These are phyloP conservation scores for Chlorella sp. DNA, from an alignment of 139 green algal genomes.

Conservation along the genomic window DNA sequence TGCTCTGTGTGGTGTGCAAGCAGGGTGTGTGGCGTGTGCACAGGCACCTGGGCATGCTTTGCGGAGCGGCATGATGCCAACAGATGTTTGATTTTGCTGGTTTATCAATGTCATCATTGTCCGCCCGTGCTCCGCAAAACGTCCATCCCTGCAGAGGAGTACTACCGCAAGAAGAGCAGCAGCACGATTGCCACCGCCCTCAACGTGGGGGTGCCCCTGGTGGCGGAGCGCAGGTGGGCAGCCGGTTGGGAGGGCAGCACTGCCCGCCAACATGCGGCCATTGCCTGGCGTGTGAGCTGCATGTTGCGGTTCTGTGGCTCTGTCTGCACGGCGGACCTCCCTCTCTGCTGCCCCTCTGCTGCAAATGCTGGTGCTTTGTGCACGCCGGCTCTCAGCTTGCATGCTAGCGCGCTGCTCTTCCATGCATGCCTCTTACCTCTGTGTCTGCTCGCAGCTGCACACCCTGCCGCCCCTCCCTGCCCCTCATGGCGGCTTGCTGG, in stretches of 20 bases:
- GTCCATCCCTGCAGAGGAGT: conserved; percentile 14
- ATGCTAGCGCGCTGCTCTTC: too few relatives aligned
- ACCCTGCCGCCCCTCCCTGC: too few relatives aligned
- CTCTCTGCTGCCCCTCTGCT: not conserved
- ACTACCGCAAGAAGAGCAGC: conserved; percentile 36
- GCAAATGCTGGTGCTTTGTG: not conserved
- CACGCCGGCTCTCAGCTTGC: too few relatives aligned
- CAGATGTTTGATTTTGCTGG: not conserved
- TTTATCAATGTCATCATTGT: too few relatives aligned
- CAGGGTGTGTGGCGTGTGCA: not conserved
- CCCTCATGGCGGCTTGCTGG: too few relatives aligned
- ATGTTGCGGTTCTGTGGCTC: too few relatives aligned
- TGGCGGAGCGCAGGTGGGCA: conserved; percentile 14
- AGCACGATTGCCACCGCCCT: conserved; percentile 24
- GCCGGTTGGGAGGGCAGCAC: too few relatives aligned
- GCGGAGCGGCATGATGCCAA: not conserved
- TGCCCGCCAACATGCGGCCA: too few relatives aligned
- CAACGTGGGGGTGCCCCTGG: conserved; percentile 24
- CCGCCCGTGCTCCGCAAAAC: not conserved
- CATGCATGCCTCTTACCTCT: too few relatives aligned
- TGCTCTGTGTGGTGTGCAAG: not conserved
- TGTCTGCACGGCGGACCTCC: too few relatives aligned
- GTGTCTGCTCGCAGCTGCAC: too few relatives aligned
- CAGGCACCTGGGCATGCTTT: not conserved
- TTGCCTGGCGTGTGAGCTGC: too few relatives aligned